Evolutionary conservation across 257 asterid species (phyloP).

Genomic region (Salvia hispanica): DNA sequence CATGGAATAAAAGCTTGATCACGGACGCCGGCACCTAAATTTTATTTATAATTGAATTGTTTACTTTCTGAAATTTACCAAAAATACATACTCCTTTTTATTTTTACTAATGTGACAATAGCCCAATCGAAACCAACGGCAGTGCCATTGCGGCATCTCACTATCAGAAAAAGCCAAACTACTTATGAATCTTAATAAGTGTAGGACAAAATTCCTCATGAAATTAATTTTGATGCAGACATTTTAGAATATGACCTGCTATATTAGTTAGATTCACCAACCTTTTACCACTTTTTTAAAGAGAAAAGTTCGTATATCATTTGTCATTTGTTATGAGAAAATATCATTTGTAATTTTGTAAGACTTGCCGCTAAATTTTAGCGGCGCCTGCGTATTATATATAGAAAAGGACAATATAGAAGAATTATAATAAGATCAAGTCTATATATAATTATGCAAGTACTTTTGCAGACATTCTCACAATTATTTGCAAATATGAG

Average conservation of each 20-base stretch:
- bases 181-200: not conserved
- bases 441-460: not conserved
- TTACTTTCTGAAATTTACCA: not conserved
- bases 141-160: not conserved
- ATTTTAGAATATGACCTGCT: not conserved
- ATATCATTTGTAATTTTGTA: not conserved
- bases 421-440: too few species aligned
- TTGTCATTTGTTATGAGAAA: not conserved
- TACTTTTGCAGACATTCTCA: too few species aligned
- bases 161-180: conserved; percentile 8
- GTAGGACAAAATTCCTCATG: not conserved
- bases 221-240: conserved; percentile 1
- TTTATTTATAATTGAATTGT: not conserved
- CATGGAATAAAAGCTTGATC: too few species aligned
- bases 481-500: too few species aligned
- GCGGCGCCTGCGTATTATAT: too few species aligned
- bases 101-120: not conserved
- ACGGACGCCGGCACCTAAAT: too few species aligned
- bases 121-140: not conserved
- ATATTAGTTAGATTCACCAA: not conserved
- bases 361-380: not conserved
- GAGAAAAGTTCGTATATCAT: not conserved
- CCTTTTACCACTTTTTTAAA: not conserved
- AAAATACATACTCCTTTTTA: not conserved
- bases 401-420: too few species aligned